phyloP scores from a whole-genome alignment of 352 stramenopile species.

The Phytophthora constricta region DNA sequence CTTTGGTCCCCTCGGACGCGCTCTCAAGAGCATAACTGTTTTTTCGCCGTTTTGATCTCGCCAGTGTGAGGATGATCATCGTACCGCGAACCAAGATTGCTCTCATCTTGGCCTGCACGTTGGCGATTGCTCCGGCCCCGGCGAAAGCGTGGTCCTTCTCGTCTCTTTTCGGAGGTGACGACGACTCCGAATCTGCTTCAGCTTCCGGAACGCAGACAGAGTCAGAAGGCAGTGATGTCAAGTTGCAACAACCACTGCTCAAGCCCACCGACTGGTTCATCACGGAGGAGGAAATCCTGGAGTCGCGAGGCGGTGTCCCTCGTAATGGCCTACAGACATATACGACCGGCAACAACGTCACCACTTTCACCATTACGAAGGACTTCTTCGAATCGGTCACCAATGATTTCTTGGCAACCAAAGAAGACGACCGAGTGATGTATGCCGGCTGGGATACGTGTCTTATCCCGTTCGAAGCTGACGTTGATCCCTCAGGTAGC shows the following conservation, averaged over 20 bases:
- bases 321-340: conserved; percentile 38
- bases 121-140: neutral
- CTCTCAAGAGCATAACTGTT: neutral
- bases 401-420: conserved; percentile 40
- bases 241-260: conserved; percentile 42
- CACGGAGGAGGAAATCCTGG: conserved; percentile 43
- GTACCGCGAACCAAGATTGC: neutral
- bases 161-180: conserved; percentile 10
- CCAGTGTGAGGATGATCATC: neutral
- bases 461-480: conserved; percentile 49
- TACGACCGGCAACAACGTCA: conserved; percentile 50
- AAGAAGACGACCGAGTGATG: conserved; percentile 37
- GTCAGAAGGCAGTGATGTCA: conserved; percentile 32
- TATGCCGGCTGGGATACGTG: conserved; percentile 58
- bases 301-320: conserved; percentile 36
- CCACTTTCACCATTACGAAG: conserved; percentile 44
- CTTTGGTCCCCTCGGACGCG: too few species aligned
- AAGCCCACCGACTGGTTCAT: conserved; percentile 53
- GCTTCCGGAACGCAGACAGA: conserved; percentile 7
- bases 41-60: neutral
- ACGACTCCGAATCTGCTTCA: conserved; percentile 11
- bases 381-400: conserved; percentile 55
- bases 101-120: conserved; percentile 1
- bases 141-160: conserved; percentile 14
- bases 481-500: conserved; percentile 13